phyloP scores from a whole-genome alignment of 306 rosid species.

The Castanospermum australe region DNA sequence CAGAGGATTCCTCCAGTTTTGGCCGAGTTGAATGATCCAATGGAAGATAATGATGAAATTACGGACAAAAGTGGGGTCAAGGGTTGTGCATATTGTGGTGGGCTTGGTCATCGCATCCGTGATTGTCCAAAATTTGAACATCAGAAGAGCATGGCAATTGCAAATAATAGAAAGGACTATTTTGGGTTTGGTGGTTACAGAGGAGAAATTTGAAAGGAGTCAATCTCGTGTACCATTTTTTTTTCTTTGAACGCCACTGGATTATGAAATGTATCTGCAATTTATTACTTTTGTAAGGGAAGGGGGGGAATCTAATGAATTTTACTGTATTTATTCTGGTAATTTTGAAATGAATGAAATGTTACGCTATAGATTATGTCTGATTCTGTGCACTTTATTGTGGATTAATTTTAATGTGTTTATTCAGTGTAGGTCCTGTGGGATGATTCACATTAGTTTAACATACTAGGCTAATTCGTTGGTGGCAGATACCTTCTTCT shows the following conservation, averaged over 20 bases:
- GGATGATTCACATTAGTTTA: not conserved
- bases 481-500: not conserved
- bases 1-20: constrained; percentile 95
- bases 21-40: constrained; percentile 86
- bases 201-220: constrained; percentile 64
- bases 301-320: constrained; percentile 7
- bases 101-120: constrained; percentile 89
- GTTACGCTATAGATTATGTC: not conserved
- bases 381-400: not conserved
- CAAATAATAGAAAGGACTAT: constrained; percentile 77
- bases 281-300: not conserved
- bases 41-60: constrained; percentile 79
- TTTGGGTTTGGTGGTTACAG: constrained; percentile 93
- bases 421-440: not conserved
- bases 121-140: constrained; percentile 90
- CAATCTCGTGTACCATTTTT: not conserved
- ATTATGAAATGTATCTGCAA: constrained; percentile 16
- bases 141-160: constrained; percentile 81
- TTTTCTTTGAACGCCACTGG: not conserved
- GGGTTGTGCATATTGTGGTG: constrained; percentile 95
- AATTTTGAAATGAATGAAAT: not conserved
- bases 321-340: not conserved
- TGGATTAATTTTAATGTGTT: constrained; percentile 1
- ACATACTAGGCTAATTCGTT: not conserved
- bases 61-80: constrained; percentile 76